These are phyloP conservation scores for Alnus glutinosa DNA, from an alignment of 306 rosid species.

Conservation along the genomic window DNA sequence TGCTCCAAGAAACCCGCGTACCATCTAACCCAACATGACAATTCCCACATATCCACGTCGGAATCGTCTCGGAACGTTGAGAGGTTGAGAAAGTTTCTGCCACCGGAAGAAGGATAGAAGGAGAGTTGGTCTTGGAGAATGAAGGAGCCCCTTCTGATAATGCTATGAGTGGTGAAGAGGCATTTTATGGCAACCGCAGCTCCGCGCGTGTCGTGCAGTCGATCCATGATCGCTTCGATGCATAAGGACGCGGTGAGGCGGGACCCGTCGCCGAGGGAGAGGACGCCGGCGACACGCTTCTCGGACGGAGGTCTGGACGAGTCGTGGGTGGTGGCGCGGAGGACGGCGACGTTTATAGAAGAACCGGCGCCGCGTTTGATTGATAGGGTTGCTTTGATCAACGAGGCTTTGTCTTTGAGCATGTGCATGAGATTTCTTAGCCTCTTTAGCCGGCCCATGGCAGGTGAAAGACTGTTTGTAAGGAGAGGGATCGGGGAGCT, in stretches of 20 bases:
- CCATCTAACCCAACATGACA: slow-evolving; percentile 87
- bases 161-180: slow-evolving; percentile 63
- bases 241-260: slow-evolving; percentile 45
- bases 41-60: slow-evolving; percentile 35
- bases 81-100: slow-evolving; percentile 70
- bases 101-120: slow-evolving; percentile 59
- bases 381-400: slow-evolving; percentile 55
- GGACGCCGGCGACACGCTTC: slow-evolving; percentile 43
- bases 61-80: slow-evolving; percentile 61
- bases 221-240: slow-evolving; percentile 64
- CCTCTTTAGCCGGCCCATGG: slow-evolving; percentile 46
- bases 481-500: too few relatives aligned
- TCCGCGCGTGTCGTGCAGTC: slow-evolving; percentile 63
- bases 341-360: slow-evolving; percentile 46
- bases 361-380: slow-evolving; percentile 49
- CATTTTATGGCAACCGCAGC: slow-evolving; percentile 81
- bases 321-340: slow-evolving; percentile 79
- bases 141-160: slow-evolving; percentile 48
- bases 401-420: slow-evolving; percentile 73
- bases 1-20: slow-evolving; percentile 61
- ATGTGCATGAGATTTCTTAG: slow-evolving; percentile 35
- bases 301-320: slow-evolving; percentile 53
- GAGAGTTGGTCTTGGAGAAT: slow-evolving; percentile 53
- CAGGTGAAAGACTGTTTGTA: neutral
- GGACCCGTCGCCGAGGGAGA: slow-evolving; percentile 37